phyloP scores from a whole-genome alignment of 768 basidiomycete species.

The Xerocomus potaroensis region DNA sequence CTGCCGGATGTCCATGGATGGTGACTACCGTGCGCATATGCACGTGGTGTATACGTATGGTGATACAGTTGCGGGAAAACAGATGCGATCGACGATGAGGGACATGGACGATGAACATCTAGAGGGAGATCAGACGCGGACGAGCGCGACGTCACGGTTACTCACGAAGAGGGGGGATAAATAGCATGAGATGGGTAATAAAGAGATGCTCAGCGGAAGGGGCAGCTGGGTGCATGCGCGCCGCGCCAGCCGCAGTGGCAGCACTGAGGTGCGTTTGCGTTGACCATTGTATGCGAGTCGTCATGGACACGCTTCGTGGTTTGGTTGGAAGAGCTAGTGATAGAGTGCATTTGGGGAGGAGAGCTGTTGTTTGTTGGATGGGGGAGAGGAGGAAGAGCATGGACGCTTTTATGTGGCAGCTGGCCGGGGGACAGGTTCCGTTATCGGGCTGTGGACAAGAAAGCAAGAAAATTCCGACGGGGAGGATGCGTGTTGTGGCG shows the following conservation, averaged over 20 bases:
- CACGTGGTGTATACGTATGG: slow-evolving; percentile 32
- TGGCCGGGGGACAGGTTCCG: slow-evolving; percentile 32
- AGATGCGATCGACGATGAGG: slow-evolving; percentile 33
- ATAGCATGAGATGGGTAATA: slow-evolving; percentile 18
- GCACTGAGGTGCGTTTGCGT: slow-evolving; percentile 68
- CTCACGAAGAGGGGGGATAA: slow-evolving; percentile 25
- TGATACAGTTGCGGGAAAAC: slow-evolving; percentile 29
- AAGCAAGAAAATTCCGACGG: slow-evolving; percentile 32
- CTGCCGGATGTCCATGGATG: slow-evolving; percentile 18
- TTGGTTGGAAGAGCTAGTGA: slow-evolving; percentile 11
- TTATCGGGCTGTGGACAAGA: slow-evolving; percentile 34
- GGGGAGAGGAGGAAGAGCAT: background rate
- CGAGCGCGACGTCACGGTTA: background rate
- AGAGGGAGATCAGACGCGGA: background rate
- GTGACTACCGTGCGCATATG: slow-evolving; percentile 33
- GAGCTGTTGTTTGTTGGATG: slow-evolving; percentile 3
- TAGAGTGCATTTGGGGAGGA: slow-evolving; percentile 17
- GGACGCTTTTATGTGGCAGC: slow-evolving; percentile 27
- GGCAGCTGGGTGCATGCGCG: slow-evolving; percentile 53
- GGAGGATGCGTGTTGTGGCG: slow-evolving; percentile 36
- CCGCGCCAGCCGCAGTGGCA: slow-evolving; percentile 76
- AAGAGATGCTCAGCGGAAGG: slow-evolving; percentile 47
- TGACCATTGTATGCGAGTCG: slow-evolving; percentile 30
- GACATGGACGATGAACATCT: slow-evolving; percentile 24
- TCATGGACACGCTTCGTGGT: slow-evolving; percentile 20